Percentiles rank a stretch among this genome's conserved stretches.
phyloP scores from a whole-genome alignment of 768 basidiomycete genomes.

The Calvatia gigantea region DNA sequence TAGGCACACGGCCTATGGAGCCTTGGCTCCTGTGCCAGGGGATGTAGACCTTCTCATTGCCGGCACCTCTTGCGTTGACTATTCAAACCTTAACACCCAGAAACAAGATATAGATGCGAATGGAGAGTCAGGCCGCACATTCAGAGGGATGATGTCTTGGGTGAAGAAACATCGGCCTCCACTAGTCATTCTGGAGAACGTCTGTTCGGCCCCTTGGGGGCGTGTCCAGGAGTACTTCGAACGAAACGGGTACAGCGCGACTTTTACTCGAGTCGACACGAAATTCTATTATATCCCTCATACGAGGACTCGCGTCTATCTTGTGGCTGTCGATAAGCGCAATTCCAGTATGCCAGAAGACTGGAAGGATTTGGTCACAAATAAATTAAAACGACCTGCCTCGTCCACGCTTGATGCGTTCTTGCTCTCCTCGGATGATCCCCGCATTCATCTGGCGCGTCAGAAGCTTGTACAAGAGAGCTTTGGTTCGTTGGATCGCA shows the following conservation, averaged over 20 bases:
- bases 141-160: conserved; percentile 94
- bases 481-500: conserved; percentile 59
- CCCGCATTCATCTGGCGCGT: conserved; percentile 85
- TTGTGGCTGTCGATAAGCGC: conserved; percentile 72
- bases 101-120: conserved; percentile 87
- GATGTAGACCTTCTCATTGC: conserved; percentile 89
- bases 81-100: conserved; percentile 92
- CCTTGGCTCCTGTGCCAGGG: conserved; percentile 80
- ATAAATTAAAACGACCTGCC: conserved; percentile 74
- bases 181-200: conserved; percentile 93
- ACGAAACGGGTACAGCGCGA: conserved; percentile 71
- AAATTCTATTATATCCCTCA: conserved; percentile 94
- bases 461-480: conserved; percentile 77
- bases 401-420: conserved; percentile 91
- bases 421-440: conserved; percentile 86
- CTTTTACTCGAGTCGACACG: conserved; percentile 68
- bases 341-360: conserved; percentile 55
- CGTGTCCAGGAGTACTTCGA: conserved; percentile 75
- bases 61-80: conserved; percentile 95
- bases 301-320: conserved; percentile 87
- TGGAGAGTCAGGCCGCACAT: conserved; percentile 92
- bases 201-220: conserved; percentile 86
- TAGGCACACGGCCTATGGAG: conserved; percentile 92
- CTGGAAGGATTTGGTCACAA: conserved; percentile 63
- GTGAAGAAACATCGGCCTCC: conserved; percentile 83